Evolutionary conservation across 2,329 filamentous ascomycete species (phyloP).

Genomic region (Penicillium sp.): DNA sequence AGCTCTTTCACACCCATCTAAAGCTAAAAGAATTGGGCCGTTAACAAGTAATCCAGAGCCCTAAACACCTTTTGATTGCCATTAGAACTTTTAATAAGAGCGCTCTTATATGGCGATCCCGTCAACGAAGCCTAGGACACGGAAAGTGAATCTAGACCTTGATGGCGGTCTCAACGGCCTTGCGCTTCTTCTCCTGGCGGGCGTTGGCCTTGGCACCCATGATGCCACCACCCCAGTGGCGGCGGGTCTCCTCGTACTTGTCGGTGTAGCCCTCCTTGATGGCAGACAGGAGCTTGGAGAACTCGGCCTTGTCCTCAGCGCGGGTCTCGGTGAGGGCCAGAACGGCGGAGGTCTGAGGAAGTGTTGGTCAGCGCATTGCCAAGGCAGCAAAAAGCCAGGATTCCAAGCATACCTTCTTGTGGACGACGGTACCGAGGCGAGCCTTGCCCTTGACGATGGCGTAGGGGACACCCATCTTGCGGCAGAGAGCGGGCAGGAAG

Average conservation of each 20-base stretch:
- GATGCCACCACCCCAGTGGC: constrained; percentile 99
- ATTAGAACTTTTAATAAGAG: constrained; percentile 24
- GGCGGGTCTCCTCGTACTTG: constrained; percentile 86
- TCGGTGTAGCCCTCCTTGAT: constrained; percentile 98
- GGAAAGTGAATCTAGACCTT: constrained; percentile 72
- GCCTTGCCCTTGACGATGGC: constrained; percentile 99
- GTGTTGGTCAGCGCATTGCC: constrained; percentile 26
- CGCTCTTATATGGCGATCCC: constrained; percentile 27
- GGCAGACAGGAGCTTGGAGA: constrained; percentile 91
- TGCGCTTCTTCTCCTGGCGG: constrained; percentile 79
- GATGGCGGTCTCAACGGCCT: constrained; percentile 89
- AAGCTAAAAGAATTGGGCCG: constrained; percentile 32
- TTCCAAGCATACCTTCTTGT: constrained; percentile 70
- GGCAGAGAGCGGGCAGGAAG: constrained; percentile 97
- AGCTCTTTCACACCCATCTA: constrained; percentile 33
- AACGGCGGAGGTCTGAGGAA: constrained; percentile 81
- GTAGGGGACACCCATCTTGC: constrained; percentile 99
- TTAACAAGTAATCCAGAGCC: constrained; percentile 30
- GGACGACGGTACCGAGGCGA: constrained; percentile 94
- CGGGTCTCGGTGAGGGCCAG: constrained; percentile 95
- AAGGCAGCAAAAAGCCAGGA: not conserved
- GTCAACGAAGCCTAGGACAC: constrained; percentile 25
- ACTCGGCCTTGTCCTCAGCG: constrained; percentile 96
- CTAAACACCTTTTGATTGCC: constrained; percentile 25
- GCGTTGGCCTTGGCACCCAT: constrained; percentile 93